phyloP scores from a whole-genome alignment of 2,329 filamentous ascomycete genomes.

The Aureobasidium lini region DNA sequence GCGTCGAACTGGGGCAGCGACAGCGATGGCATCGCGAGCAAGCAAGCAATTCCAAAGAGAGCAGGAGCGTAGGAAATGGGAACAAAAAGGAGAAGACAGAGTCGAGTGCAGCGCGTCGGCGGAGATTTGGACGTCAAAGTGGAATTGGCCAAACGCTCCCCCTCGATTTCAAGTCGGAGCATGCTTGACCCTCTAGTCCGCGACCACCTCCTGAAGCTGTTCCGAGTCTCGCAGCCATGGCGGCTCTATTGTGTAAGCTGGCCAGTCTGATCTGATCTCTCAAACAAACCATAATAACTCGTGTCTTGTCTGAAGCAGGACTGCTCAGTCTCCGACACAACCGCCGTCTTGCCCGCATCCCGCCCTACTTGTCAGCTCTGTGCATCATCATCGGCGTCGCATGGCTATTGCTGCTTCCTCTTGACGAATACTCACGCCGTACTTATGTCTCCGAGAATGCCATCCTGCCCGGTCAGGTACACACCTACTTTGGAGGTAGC shows the following conservation, averaged over 20 bases:
- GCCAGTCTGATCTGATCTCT: neutral
- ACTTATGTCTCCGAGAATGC: slow-evolving; percentile 99
- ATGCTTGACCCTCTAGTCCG: neutral
- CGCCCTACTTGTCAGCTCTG: slow-evolving; percentile 78
- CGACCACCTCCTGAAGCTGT: neutral
- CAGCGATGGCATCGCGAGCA: slow-evolving; percentile 27
- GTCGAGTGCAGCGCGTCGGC: neutral
- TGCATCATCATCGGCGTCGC: slow-evolving; percentile 77
- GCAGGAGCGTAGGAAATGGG: neutral
- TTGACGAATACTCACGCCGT: slow-evolving; percentile 80
- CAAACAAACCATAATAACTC: slow-evolving; percentile 10
- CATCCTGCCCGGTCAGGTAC: slow-evolving; percentile 87
- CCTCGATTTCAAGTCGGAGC: neutral
- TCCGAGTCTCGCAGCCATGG: slow-evolving; percentile 18
- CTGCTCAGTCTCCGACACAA: slow-evolving; percentile 68
- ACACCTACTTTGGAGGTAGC: slow-evolving; percentile 94
- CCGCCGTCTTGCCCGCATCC: slow-evolving; percentile 72
- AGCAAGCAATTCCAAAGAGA: neutral
- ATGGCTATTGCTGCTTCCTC: slow-evolving; percentile 83
- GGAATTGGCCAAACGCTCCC: neutral
- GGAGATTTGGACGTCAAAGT: neutral
- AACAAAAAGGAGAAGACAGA: neutral
- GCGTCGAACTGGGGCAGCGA: slow-evolving; percentile 59
- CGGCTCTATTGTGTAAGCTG: slow-evolving; percentile 18
- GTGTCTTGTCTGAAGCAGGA: slow-evolving; percentile 35